Percentiles rank a stretch among this genome's conserved stretches.
Evolutionary conservation across 2,329 filamentous ascomycete species (phyloP).

Genomic region (Claviceps pazoutovae): DNA sequence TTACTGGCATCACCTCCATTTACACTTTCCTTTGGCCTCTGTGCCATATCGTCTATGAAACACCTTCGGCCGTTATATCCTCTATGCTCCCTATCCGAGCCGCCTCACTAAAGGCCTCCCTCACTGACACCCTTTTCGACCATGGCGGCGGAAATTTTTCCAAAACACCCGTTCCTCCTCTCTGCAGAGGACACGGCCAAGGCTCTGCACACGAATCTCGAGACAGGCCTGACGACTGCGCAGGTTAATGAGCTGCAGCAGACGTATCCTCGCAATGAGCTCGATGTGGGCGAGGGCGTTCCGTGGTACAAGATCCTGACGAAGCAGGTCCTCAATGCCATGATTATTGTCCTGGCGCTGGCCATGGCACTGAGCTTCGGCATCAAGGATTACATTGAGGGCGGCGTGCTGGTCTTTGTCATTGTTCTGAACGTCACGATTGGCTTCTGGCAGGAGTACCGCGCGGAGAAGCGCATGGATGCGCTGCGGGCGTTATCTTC

Average conservation of each 20-base stretch:
- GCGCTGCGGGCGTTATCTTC: conserved; percentile 46
- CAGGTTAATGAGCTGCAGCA: conserved; percentile 46
- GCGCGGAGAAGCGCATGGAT: conserved; percentile 54
- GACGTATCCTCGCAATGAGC: conserved; percentile 53
- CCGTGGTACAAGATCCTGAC: conserved; percentile 58
- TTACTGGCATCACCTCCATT: too few species aligned
- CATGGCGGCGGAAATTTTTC: conserved; percentile 28
- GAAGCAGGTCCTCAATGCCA: conserved; percentile 63
- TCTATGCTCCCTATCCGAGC: conserved; percentile 8
- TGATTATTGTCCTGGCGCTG: conserved; percentile 63
- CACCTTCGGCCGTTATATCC: conserved; percentile 4
- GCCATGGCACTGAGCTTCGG: conserved; percentile 61
- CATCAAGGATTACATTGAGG: conserved; percentile 54
- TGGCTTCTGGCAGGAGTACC: conserved; percentile 51
- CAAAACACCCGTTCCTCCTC: conserved; percentile 47
- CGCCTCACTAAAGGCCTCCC: conserved; percentile 1
- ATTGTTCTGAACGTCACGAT: conserved; percentile 57
- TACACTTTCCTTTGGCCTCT: too few species aligned
- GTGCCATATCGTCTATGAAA: conserved; percentile 11
- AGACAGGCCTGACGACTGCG: conserved; percentile 48
- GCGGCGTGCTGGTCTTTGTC: conserved; percentile 51
- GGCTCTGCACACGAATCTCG: conserved; percentile 47
- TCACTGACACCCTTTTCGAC: conserved; percentile 6
- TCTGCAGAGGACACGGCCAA: conserved; percentile 46
- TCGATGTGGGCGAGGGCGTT: conserved; percentile 54